Conservation (phyloP, 192 early-diverging fungal species). For the Rhizoclosmatium sp. region DNA sequence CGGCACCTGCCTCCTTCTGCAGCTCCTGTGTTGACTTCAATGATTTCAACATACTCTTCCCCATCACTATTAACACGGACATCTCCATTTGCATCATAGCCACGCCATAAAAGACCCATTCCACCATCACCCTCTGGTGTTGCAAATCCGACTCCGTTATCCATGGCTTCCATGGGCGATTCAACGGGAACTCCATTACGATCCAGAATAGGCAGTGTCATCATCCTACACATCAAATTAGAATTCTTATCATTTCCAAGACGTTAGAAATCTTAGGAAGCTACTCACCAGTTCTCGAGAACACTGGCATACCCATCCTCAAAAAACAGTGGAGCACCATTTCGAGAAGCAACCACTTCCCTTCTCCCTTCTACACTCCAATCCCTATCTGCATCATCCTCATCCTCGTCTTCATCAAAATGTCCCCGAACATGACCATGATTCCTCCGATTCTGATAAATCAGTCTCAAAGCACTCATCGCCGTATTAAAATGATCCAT, state of each 20-base stretch:
- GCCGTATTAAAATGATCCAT: constrained; percentile 17
- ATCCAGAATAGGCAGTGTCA: constrained; percentile 13
- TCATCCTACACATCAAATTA: not conserved
- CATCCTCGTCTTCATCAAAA: not conserved
- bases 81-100: constrained; percentile 6
- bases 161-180: not conserved
- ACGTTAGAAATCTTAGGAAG: not conserved
- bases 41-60: constrained; percentile 11
- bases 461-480: constrained; percentile 12
- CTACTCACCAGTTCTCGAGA: constrained; percentile 13
- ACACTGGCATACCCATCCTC: constrained; percentile 11
- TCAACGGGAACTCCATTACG: not conserved
- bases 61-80: constrained; percentile 7
- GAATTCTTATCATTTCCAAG: not conserved
- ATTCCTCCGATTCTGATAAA: constrained; percentile 19
- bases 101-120: constrained; percentile 5
- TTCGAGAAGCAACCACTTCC: not conserved
- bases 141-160: constrained; percentile 7
- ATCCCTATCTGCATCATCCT: not conserved
- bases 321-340: constrained; percentile 9
- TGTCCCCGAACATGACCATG: not conserved
- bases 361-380: not conserved
- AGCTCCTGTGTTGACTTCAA: constrained; percentile 1
- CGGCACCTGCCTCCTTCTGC: no score
- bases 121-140: constrained; percentile 26